These are phyloP conservation scores for Polytrichum commune DNA, from an alignment of 225 moss, liverwort and hornwort genomes.

Conservation along the genomic window DNA sequence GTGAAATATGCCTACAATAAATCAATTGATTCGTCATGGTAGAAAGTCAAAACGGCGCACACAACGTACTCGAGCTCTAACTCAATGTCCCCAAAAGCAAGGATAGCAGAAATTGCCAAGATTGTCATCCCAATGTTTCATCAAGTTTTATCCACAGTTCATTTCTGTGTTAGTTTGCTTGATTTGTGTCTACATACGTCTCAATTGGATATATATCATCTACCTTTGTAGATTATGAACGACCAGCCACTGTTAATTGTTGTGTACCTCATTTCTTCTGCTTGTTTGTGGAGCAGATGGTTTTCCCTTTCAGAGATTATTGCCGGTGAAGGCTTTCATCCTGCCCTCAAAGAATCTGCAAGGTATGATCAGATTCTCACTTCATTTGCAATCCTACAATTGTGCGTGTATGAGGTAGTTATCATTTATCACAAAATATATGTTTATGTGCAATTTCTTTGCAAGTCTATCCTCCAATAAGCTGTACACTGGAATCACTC, in stretches of 20 bases:
- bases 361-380: constrained; percentile 20
- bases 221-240: not conserved
- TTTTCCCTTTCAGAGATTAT: constrained; percentile 42
- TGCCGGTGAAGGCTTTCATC: constrained; percentile 41
- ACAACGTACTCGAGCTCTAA: too few species aligned
- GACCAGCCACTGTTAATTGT: not conserved
- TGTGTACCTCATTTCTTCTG: not conserved
- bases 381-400: constrained; percentile 1
- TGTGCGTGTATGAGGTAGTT: not conserved
- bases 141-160: not conserved
- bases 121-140: not conserved
- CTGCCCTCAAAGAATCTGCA: constrained; percentile 51
- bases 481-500: too few species aligned
- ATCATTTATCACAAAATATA: too few species aligned
- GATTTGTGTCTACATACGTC: too few species aligned
- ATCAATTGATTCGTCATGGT: too few species aligned
- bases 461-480: too few species aligned
- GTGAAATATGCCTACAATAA: too few species aligned
- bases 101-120: not conserved
- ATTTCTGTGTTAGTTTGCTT: not conserved
- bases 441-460: too few species aligned
- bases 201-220: not conserved
- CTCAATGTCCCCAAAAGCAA: too few species aligned
- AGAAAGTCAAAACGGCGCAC: too few species aligned
- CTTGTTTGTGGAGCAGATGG: constrained; percentile 30